A percentile compares a stretch with the other conserved stretches of the same genome.
phyloP scores from a whole-genome alignment of 106 monocot species.

The Hemerocallis citrina region DNA sequence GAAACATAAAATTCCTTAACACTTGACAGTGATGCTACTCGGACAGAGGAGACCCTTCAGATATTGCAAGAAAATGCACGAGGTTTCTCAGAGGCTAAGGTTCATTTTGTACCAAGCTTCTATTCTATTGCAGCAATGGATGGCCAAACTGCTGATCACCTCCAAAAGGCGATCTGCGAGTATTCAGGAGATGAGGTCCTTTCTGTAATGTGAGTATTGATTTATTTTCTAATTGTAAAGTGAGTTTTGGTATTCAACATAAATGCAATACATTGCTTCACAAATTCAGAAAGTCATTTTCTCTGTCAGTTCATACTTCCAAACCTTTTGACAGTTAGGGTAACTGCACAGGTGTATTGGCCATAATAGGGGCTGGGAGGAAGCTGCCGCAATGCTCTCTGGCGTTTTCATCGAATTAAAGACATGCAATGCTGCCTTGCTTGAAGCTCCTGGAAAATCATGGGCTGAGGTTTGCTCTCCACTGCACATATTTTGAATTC shows the following conservation, averaged over 20 bases:
- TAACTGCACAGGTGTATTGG: slow-evolving; percentile 84
- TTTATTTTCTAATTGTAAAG: no score
- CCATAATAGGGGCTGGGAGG: slow-evolving; percentile 98
- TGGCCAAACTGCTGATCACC: slow-evolving; percentile 92
- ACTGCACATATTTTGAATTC: no score
- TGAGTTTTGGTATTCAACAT: no score
- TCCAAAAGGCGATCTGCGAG: slow-evolving; percentile 75
- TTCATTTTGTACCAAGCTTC: slow-evolving; percentile 89
- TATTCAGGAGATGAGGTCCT: slow-evolving; percentile 69
- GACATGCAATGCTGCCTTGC: slow-evolving; percentile 91
- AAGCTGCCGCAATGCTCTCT: slow-evolving; percentile 92
- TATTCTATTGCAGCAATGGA: slow-evolving; percentile 98
- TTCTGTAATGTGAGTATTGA: slow-evolving; percentile 87
- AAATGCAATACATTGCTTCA: no score
- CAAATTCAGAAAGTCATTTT: neutral
- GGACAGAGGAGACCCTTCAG: slow-evolving; percentile 86
- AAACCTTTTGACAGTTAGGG: neutral
- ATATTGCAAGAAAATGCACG: slow-evolving; percentile 59
- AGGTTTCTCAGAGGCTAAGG: slow-evolving; percentile 59
- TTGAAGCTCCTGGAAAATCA: slow-evolving; percentile 78
- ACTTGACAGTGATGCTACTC: slow-evolving; percentile 66
- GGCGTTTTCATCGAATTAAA: slow-evolving; percentile 67
- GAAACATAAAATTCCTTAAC: no score
- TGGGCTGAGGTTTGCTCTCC: slow-evolving; percentile 73
- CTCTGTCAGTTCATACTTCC: neutral